phyloP scores from a whole-genome alignment of 768 basidiomycete species.

The Hebeloma cylindrosporum region DNA sequence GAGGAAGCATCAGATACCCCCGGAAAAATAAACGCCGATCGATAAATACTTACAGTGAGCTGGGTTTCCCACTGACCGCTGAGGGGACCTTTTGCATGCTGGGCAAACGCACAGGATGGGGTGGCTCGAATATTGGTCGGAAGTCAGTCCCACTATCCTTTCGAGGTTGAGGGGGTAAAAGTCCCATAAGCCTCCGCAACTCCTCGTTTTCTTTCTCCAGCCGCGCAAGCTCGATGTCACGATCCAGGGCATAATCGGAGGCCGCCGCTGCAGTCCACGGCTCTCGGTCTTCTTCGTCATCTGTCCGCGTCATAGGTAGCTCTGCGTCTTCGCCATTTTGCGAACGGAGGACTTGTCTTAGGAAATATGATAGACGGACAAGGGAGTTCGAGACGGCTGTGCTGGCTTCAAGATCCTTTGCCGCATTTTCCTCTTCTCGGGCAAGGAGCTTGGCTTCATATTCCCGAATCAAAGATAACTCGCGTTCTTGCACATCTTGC shows the following conservation, averaged over 20 bases:
- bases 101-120: conserved; percentile 25
- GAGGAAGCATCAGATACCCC: no score
- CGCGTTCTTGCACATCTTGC: conserved; percentile 92
- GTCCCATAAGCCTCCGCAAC: conserved; percentile 68
- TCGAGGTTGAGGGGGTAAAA: conserved; percentile 34
- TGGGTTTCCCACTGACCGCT: conserved; percentile 14
- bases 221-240: conserved; percentile 87
- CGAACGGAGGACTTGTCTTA: conserved; percentile 69
- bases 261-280: conserved; percentile 38
- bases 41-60: conserved; percentile 35
- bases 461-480: conserved; percentile 84
- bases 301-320: conserved; percentile 19
- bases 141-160: conserved; percentile 25
- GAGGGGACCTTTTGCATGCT: conserved; percentile 24
- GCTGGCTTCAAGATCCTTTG: conserved; percentile 56
- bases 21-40: no score
- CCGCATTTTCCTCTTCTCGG: conserved; percentile 67
- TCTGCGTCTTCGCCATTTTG: conserved; percentile 64
- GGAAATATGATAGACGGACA: conserved; percentile 62
- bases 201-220: conserved; percentile 87
- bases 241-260: conserved; percentile 79
- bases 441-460: conserved; percentile 85
- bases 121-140: conserved; percentile 22
- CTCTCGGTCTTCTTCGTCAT: conserved; percentile 39
- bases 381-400: conserved; percentile 69